Evolutionary conservation across 306 rosid genomes (phyloP).

Genomic region (Cucurbita pepo): DNA sequence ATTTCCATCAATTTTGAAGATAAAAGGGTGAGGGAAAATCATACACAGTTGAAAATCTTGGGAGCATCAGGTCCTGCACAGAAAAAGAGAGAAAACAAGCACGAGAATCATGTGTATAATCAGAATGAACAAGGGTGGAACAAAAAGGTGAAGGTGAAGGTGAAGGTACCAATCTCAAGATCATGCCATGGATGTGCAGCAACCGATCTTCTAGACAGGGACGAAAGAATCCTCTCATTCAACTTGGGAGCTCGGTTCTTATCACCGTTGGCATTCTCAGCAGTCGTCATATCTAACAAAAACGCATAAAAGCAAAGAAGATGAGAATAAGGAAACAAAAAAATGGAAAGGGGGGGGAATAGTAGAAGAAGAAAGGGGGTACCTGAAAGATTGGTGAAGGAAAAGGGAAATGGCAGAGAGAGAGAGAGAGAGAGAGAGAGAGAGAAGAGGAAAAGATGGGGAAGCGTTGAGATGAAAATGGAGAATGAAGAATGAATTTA

Average conservation of each 20-base stretch:
- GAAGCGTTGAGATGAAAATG: neutral
- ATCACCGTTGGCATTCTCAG: neutral
- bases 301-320: neutral
- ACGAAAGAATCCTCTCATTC: slow-evolving; percentile 90
- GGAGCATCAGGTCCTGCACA: slow-evolving; percentile 82
- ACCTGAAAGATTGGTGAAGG: neutral
- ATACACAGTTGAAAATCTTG: slow-evolving; percentile 55
- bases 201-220: slow-evolving; percentile 77
- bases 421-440: neutral
- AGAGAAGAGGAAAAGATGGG: neutral
- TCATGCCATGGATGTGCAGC: slow-evolving; percentile 99
- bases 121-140: neutral
- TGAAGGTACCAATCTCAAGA: slow-evolving; percentile 76
- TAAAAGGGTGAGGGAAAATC: slow-evolving; percentile 8
- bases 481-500: neutral
- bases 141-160: too few relatives aligned
- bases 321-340: neutral
- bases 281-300: slow-evolving; percentile 36
- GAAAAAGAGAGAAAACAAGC: neutral
- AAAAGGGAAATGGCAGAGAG: neutral
- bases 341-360: neutral
- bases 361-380: neutral
- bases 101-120: neutral
- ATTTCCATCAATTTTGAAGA: neutral
- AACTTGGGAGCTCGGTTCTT: slow-evolving; percentile 26